Conservation (phyloP, 306 rosid genomes). For the Cotoneaster glaucophyllus region DNA sequence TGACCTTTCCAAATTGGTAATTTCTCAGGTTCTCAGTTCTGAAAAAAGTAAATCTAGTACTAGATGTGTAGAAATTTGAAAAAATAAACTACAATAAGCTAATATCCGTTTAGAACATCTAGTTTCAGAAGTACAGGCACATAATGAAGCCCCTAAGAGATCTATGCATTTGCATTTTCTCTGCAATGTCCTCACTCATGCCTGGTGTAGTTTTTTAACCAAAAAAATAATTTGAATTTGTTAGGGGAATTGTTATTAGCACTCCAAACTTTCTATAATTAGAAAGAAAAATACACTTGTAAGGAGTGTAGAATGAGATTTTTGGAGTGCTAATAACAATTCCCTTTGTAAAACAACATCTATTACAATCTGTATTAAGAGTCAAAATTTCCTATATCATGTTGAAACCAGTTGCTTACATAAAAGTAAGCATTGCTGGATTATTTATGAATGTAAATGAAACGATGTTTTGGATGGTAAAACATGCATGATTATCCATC, state of each 20-base stretch:
- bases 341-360: background rate
- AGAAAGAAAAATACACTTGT: too few relatives aligned
- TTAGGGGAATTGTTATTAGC: too few relatives aligned
- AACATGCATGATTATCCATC: conserved; percentile 8
- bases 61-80: background rate
- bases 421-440: background rate
- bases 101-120: background rate
- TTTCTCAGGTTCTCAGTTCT: conserved; percentile 12
- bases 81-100: background rate
- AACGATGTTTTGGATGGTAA: background rate
- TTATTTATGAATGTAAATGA: background rate
- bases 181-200: background rate
- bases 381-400: background rate
- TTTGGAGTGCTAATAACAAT: too few relatives aligned
- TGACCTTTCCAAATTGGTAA: conserved; percentile 92
- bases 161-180: background rate
- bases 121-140: background rate
- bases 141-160: background rate
- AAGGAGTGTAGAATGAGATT: too few relatives aligned
- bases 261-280: too few relatives aligned
- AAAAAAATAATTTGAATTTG: background rate
- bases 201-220: background rate
- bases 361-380: background rate
- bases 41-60: background rate
- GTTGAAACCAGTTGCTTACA: background rate